Evolutionary conservation across 2,329 filamentous ascomycete species (phyloP).

Genomic region (Ophiostoma novo-ulmi): DNA sequence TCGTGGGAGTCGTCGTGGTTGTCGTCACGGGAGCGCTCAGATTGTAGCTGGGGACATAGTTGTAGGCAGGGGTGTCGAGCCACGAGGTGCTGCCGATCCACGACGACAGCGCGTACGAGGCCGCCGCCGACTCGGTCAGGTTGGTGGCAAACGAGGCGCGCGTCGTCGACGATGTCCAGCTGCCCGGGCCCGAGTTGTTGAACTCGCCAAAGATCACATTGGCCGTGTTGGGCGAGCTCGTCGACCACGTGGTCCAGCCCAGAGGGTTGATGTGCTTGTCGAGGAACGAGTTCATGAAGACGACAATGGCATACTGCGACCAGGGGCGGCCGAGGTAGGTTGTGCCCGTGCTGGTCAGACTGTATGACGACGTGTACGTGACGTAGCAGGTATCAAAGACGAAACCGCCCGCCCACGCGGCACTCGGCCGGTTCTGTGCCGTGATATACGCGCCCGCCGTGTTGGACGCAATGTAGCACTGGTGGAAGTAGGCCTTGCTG

Average conservation of each 20-base stretch:
- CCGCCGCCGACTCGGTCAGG: slow-evolving; percentile 36
- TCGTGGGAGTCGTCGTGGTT: neutral
- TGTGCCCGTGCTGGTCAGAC: slow-evolving; percentile 34
- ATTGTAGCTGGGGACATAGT: neutral
- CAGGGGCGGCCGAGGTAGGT: slow-evolving; percentile 49
- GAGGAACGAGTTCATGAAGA: slow-evolving; percentile 46
- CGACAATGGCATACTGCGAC: slow-evolving; percentile 39
- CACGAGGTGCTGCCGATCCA: neutral
- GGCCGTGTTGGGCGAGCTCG: slow-evolving; percentile 34
- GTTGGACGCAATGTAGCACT: slow-evolving; percentile 38
- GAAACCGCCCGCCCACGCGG: slow-evolving; percentile 30
- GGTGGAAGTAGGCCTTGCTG: slow-evolving; percentile 30
- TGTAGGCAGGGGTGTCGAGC: neutral
- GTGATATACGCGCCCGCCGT: slow-evolving; percentile 34
- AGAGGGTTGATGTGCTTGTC: slow-evolving; percentile 52
- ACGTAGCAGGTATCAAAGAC: slow-evolving; percentile 39
- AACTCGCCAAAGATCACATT: slow-evolving; percentile 47
- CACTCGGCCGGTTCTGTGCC: slow-evolving; percentile 33
- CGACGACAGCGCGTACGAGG: neutral
- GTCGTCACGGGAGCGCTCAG: neutral
- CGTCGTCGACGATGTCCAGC: slow-evolving; percentile 16
- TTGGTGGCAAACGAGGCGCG: slow-evolving; percentile 37
- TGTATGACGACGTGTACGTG: slow-evolving; percentile 43
- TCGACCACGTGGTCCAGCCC: slow-evolving; percentile 48
- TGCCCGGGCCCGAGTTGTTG: slow-evolving; percentile 52